Evolutionary conservation across 2,329 filamentous ascomycete species (phyloP).

Genomic region (Aspergillus aculeatinus): DNA sequence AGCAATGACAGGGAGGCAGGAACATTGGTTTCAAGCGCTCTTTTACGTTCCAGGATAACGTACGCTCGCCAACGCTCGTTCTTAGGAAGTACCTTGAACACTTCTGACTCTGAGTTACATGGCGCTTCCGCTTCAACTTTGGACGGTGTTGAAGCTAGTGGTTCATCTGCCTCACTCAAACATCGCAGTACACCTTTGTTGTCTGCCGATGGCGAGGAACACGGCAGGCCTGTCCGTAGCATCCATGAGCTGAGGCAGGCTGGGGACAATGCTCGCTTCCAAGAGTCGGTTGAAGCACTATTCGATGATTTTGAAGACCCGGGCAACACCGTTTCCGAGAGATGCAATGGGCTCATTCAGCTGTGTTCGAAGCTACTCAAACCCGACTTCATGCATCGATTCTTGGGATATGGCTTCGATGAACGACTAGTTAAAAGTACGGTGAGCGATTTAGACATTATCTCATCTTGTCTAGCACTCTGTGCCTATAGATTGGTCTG

Average conservation of each 20-base stretch:
- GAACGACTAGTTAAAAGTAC: slow-evolving; percentile 65
- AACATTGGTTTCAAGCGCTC: slow-evolving; percentile 21
- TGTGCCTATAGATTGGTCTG: slow-evolving; percentile 36
- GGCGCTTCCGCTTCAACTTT: slow-evolving; percentile 1
- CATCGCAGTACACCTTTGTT: slow-evolving; percentile 20
- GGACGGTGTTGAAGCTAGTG: slow-evolving; percentile 4
- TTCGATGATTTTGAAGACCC: slow-evolving; percentile 59
- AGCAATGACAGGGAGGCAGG: slow-evolving; percentile 13
- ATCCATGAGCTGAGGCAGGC: slow-evolving; percentile 63
- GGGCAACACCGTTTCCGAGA: slow-evolving; percentile 45
- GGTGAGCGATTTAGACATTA: slow-evolving; percentile 56
- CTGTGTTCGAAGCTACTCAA: slow-evolving; percentile 54
- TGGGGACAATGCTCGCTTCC: slow-evolving; percentile 58
- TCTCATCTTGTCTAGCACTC: slow-evolving; percentile 32
- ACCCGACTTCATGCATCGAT: slow-evolving; percentile 45
- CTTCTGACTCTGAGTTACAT: slow-evolving; percentile 13
- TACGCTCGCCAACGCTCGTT: slow-evolving; percentile 62
- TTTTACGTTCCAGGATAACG: slow-evolving; percentile 50
- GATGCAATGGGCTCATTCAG: slow-evolving; percentile 56
- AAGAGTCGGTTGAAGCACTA: slow-evolving; percentile 55
- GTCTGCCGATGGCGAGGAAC: slow-evolving; percentile 49
- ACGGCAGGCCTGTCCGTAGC: slow-evolving; percentile 50
- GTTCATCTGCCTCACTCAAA: slow-evolving; percentile 7
- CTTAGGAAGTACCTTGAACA: slow-evolving; percentile 50
- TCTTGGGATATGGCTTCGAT: slow-evolving; percentile 72